Percentiles rank a stretch among this genome's conserved stretches.
phyloP scores from a whole-genome alignment of 179 eudicot species.

The Camellia oleifera region DNA sequence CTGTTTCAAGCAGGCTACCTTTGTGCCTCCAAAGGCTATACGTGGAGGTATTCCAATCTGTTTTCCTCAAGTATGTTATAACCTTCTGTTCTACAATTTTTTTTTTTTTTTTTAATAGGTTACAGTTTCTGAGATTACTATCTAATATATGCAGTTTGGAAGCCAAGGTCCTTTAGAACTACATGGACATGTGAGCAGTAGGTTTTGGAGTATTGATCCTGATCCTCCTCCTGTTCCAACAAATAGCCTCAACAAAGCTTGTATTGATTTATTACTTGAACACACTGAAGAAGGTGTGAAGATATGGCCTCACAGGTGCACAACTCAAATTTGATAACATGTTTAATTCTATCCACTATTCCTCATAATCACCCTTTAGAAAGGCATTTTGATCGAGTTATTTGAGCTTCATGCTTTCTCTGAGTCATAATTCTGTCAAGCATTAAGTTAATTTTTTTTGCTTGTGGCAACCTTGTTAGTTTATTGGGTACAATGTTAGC shows the following conservation, averaged over 20 bases:
- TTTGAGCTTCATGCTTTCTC: constrained; percentile 3
- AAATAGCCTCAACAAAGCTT: constrained; percentile 45
- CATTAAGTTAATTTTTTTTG: neutral
- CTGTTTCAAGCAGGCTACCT: constrained; percentile 55
- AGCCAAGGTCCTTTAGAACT: constrained; percentile 68
- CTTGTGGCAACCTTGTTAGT: neutral
- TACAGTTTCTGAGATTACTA: neutral
- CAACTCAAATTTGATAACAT: constrained; percentile 4
- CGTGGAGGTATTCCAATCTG: constrained; percentile 98
- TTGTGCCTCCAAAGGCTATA: constrained; percentile 84
- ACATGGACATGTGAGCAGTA: constrained; percentile 95
- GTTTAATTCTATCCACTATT: constrained; percentile 5
- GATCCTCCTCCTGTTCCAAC: constrained; percentile 67
- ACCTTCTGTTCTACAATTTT: neutral
- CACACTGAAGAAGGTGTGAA: constrained; percentile 84
- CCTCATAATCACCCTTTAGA: neutral
- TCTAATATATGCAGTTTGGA: constrained; percentile 57
- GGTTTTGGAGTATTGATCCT: constrained; percentile 64
- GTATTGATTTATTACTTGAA: constrained; percentile 68
- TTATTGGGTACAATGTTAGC: neutral
- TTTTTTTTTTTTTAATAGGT: neutral
- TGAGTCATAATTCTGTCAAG: neutral
- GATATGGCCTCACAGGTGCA: constrained; percentile 83
- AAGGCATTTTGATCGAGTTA: constrained; percentile 10
- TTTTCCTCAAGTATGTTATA: constrained; percentile 76